phyloP scores from a whole-genome alignment of 768 basidiomycete genomes.

The Mycena latifolia region DNA sequence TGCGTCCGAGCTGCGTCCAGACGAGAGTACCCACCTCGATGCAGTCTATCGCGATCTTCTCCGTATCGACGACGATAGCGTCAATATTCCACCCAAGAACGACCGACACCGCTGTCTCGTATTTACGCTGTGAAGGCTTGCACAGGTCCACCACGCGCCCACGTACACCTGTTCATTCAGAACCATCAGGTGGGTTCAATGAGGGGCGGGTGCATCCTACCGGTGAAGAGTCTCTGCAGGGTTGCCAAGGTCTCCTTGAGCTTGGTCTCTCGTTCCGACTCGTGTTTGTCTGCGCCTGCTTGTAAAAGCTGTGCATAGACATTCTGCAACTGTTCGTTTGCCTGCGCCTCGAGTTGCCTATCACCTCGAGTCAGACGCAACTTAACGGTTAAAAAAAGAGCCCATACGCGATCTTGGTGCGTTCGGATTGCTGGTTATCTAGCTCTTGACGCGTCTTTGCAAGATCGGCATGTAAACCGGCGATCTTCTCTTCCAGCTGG shows the following conservation, averaged over 20 bases:
- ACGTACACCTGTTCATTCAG: constrained; percentile 75
- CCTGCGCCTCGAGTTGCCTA: constrained; percentile 91
- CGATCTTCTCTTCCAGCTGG: constrained; percentile 73
- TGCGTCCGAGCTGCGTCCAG: background rate
- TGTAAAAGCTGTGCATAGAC: constrained; percentile 88
- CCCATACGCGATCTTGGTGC: constrained; percentile 80
- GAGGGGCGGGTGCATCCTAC: constrained; percentile 48
- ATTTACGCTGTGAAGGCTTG: constrained; percentile 93
- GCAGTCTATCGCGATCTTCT: constrained; percentile 97
- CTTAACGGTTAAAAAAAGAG: background rate
- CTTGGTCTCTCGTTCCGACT: constrained; percentile 85
- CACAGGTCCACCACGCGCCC: constrained; percentile 95
- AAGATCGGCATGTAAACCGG: constrained; percentile 70
- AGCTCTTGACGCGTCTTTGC: constrained; percentile 78
- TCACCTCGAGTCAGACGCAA: background rate
- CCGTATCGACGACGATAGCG: constrained; percentile 95
- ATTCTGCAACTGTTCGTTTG: constrained; percentile 90
- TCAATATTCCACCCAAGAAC: constrained; percentile 96
- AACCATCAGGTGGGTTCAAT: constrained; percentile 2
- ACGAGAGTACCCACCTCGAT: constrained; percentile 80
- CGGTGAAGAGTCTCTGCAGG: constrained; percentile 92
- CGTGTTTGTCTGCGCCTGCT: constrained; percentile 89
- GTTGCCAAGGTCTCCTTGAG: constrained; percentile 89
- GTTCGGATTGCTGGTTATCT: constrained; percentile 88
- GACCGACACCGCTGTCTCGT: constrained; percentile 91